Evolutionary conservation across 441 rosid species (phyloP), one percentile per base, ranked within the genome.

Genomic region (Syzygium syzygioides): DNA sequence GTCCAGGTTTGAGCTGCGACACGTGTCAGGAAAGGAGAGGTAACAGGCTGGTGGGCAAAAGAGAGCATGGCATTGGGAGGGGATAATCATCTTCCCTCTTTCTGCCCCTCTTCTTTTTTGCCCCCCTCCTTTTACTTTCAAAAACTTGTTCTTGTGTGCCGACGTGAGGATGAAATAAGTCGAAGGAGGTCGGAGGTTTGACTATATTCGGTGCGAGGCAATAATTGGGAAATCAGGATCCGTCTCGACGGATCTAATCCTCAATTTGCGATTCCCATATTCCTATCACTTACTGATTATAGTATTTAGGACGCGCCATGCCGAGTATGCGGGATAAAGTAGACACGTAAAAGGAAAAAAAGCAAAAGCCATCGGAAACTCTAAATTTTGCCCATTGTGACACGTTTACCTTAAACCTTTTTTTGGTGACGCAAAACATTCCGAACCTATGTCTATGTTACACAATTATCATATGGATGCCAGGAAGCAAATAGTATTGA

Each of bases 211-310:
- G 9, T 2, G 41, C 76, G 41, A 64, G 76, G 76, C 3, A 11
- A 64, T 64, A 19, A 2, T 9, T 30, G 76, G 18, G 76, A 14
- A 7, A 41, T 71, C 50, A 17, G 3, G 52, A 20, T 37, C 12
- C 17, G 23, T 10, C 50, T 71, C 50, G 17, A 37, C 17, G 7
- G 7, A 9, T 11, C 50, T 11, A 68, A 4, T 32, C 19, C 79
- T 34, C 14, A 5, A 34, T 5, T 5, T 5, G 50, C 28, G 3
- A 20, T 34, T 10, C 15, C 4, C 19, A 37, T 34, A 37, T 10
- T 71, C 34, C 1, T 10, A 4, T 9, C 19, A 18, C 7, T 18
- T 18, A 18, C 19, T 0, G 6, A 34, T 11, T 10, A 2, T 1
- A 17, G 25, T 17, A 18, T 66, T 32, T 3, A 9, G 7, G 23